Conservation (phyloP, 495 filamentous ascomycete genomes). For the Alectoria sarmentosa region DNA sequence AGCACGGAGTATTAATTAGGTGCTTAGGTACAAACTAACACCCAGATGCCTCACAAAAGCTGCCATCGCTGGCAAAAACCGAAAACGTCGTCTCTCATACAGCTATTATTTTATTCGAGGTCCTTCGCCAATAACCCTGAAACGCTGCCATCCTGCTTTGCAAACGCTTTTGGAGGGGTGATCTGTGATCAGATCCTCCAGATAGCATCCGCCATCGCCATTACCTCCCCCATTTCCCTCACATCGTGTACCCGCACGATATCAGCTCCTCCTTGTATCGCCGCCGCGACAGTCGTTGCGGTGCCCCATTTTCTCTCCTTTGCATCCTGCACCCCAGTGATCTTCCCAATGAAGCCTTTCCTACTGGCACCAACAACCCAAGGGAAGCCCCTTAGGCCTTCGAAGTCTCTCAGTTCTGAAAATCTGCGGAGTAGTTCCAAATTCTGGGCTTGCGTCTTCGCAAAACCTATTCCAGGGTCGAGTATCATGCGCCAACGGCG, state of each 20-base stretch:
- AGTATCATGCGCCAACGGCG: conserved; percentile 90
- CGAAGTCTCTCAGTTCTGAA: conserved; percentile 50
- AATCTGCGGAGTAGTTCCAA: conserved; percentile 67
- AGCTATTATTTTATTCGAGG: neutral
- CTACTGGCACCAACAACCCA: conserved; percentile 89
- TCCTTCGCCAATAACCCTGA: neutral
- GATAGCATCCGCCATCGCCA: conserved; percentile 85
- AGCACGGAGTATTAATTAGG: neutral
- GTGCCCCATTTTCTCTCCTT: conserved; percentile 74
- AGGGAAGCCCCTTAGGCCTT: conserved; percentile 64
- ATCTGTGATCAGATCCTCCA: conserved; percentile 44
- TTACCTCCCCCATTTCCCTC: conserved; percentile 78
- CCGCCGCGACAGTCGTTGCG: conserved; percentile 78
- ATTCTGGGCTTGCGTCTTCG: conserved; percentile 76
- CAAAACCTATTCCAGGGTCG: conserved; percentile 91
- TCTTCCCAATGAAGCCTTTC: conserved; percentile 79
- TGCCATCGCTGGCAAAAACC: neutral
- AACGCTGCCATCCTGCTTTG: neutral
- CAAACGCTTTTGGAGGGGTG: neutral
- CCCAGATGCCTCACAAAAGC: neutral
- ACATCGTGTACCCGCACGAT: conserved; percentile 95
- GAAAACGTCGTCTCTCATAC: neutral
- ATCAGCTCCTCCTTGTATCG: conserved; percentile 88
- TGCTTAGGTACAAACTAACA: no score
- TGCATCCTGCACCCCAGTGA: conserved; percentile 68